phyloP scores from a whole-genome alignment of 495 filamentous ascomycete genomes.

The Podospora bellae-mahoneyi region DNA sequence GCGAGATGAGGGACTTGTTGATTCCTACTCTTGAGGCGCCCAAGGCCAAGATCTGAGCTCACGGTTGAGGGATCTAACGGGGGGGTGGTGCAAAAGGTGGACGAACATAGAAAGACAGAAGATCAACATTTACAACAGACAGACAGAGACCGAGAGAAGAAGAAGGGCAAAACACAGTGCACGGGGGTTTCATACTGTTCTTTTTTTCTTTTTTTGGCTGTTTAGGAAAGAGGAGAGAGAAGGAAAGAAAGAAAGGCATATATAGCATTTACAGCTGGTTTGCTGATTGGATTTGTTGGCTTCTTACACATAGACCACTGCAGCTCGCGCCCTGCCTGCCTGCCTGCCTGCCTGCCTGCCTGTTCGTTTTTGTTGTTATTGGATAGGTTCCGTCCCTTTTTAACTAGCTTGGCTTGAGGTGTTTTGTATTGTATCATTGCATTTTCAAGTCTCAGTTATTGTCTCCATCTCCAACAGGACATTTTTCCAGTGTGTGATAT shows the following conservation, averaged over 20 bases:
- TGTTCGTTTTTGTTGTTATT: not conserved
- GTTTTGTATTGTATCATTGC: not conserved
- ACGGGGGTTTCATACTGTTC: not conserved
- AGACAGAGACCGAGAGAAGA: no score
- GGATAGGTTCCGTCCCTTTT: not conserved
- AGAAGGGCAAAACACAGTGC: no score
- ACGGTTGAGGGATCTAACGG: no score
- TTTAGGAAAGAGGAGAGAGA: not conserved
- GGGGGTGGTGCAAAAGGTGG: no score
- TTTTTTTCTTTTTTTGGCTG: not conserved
- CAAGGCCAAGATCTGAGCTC: slow-evolving; percentile 80
- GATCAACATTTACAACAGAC: not conserved
- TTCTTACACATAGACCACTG: not conserved
- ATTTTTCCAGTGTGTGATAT: not conserved
- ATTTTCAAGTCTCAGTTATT: not conserved
- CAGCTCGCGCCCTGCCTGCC: not conserved
- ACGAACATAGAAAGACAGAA: no score
- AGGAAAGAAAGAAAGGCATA: not conserved
- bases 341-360: not conserved
- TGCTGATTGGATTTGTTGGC: not conserved
- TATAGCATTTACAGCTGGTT: not conserved
- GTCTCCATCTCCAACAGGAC: not conserved
- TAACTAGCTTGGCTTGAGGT: not conserved
- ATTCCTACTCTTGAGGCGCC: slow-evolving; percentile 74
- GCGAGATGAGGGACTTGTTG: slow-evolving; percentile 84